A percentile compares a stretch with the other conserved stretches of the same genome.
These are phyloP conservation scores for Parmelia sp. DNA, from an alignment of 495 filamentous ascomycete genomes.

Conservation along the genomic window DNA sequence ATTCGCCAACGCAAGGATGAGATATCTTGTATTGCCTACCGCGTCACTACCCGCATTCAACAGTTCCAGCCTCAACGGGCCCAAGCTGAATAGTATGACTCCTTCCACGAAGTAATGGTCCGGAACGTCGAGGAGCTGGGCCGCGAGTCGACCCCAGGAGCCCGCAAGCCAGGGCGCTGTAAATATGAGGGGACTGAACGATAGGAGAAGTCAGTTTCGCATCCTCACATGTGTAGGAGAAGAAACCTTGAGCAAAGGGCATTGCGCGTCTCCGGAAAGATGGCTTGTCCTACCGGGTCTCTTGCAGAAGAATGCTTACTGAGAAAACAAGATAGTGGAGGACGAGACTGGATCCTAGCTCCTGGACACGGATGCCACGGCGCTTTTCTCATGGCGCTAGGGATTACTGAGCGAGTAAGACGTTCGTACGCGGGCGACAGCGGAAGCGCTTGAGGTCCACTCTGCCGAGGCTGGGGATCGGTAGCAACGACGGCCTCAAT, in stretches of 20 bases:
- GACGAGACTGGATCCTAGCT: not conserved
- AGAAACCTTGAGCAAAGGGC: not conserved
- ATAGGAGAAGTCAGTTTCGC: not conserved
- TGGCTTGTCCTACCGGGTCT: not conserved
- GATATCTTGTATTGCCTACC: not conserved
- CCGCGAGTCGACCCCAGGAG: not conserved
- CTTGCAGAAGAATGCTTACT: not conserved
- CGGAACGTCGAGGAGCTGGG: not conserved
- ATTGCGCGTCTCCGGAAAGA: not conserved
- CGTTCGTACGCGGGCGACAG: not conserved
- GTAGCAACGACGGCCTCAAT: not conserved
- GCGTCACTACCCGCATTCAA: not conserved
- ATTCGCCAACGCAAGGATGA: not conserved
- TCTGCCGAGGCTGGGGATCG: not conserved
- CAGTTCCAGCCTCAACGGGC: not conserved
- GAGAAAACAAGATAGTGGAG: not conserved
- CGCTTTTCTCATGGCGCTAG: not conserved
- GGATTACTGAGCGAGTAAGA: not conserved
- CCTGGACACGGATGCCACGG: not conserved
- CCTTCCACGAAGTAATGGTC: not conserved
- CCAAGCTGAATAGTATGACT: not conserved
- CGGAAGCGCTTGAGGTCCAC: not conserved
- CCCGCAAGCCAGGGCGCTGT: not conserved
- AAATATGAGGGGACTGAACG: not conserved
- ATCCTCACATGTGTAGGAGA: not conserved